phyloP scores from a whole-genome alignment of 208 protist genomes.

The Lotmaria passim region DNA sequence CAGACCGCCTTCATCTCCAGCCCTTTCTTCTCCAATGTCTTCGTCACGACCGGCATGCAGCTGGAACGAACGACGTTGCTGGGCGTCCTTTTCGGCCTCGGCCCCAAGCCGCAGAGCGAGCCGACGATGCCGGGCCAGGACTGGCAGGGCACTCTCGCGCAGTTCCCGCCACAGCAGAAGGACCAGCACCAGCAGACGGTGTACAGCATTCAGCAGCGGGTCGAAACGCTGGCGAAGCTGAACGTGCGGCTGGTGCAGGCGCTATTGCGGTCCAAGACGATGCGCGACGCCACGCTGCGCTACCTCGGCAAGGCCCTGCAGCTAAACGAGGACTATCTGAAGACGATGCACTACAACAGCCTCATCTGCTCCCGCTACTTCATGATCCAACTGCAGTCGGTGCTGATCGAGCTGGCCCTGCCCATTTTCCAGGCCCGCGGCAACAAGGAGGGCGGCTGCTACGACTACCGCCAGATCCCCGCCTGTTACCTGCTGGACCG shows the following conservation, averaged over 20 bases:
- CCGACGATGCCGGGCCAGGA: constrained; percentile 14
- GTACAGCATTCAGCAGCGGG: constrained; percentile 54
- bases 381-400: constrained; percentile 78
- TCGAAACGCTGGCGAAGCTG: constrained; percentile 48
- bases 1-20: constrained; percentile 56
- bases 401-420: constrained; percentile 72
- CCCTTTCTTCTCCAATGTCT: constrained; percentile 58
- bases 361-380: constrained; percentile 82
- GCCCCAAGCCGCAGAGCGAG: constrained; percentile 32
- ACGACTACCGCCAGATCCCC: constrained; percentile 53
- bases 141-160: constrained; percentile 42
- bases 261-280: constrained; percentile 60
- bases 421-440: constrained; percentile 56
- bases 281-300: constrained; percentile 67
- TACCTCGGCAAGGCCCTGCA: constrained; percentile 71
- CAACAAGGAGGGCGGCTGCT: not conserved
- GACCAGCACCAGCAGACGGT: constrained; percentile 51
- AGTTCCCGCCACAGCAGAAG: constrained; percentile 52
- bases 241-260: constrained; percentile 65
- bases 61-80: constrained; percentile 77
- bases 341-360: constrained; percentile 77
- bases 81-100: constrained; percentile 77
- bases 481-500: constrained; percentile 67
- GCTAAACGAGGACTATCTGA: constrained; percentile 80
- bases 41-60: constrained; percentile 53